Base-by-base conservation (phyloP, 1,139 yeast genomes). In the Pichia sp. region DNA sequence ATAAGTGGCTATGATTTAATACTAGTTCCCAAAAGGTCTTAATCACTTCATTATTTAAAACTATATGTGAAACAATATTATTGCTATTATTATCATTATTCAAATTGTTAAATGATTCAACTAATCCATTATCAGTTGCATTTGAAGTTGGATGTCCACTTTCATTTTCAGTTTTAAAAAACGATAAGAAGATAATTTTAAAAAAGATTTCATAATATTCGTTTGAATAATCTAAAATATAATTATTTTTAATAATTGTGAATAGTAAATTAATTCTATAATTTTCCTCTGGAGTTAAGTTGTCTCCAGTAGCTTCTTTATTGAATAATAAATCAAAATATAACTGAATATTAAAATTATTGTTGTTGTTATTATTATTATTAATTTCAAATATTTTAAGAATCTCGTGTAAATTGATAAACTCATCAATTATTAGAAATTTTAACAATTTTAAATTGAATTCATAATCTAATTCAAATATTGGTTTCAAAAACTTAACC, bases 371-470 rank as follows among this genome's bases (percentile, higher is more conserved):
- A 11, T 46, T 45, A 34, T 42, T 34, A 19, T 49, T 47, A 25
- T 27, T 34, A 16, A 30, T 44, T 16, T 39, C 46, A 46, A 49
- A 51, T 19, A 53, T 64, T 53, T 70, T 71, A 8, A 70, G 66
- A 3, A 73, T 57, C 6, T 67, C 60, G 28, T 68, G 65, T 10
- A 75, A 50, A 2, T 64, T 57, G 2, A 73, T 55, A 44, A 75
- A 65, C 27, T 70, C 73, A 51, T 72, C 69, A n/a, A 69, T 55
- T 1, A 75, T 58, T 44, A 74, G 54, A 34, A 51, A 58, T 27
- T 61, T 39, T 7, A 66, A 47, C 18, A 65, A 55, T 34, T 57
- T 63, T 41, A 64, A 48, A 50, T 62, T 60, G 4, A 49, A 29
- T 9, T 62, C 67, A 55, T 64, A 67, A 45, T 67, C 70, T 29